Evolutionary conservation across 192 early-diverging fungal genomes (phyloP), one percentile per base, ranked within the genome.

Genomic region (Backusella tuberculispora): DNA sequence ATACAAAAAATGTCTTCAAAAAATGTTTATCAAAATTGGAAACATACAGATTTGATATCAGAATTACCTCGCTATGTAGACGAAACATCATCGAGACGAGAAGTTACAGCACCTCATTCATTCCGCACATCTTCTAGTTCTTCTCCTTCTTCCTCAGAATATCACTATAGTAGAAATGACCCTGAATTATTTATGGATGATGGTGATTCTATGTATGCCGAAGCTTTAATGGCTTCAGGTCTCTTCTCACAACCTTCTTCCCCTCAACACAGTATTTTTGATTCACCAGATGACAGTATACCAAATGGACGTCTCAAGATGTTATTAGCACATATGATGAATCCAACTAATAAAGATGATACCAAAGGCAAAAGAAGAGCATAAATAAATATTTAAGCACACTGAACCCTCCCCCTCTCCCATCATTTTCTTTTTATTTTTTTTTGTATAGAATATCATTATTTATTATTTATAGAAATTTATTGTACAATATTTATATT

Each of bases 231-330:
- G 53, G 13, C 21, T 60, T 60, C 53, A 26, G 53, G 53, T 10
- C 53, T 60, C 13, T 60, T 26, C 26, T 60, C 12, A 26, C 53
- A 56, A 26, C 53, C 21, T 26, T 26, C 3, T 60, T 26, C 53
- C 21, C 0, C 8, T 19, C 53, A 24, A 60, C 53, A 60, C 26
- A 34, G 19, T 60, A 60, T 60, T 24, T 60, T 60, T 60, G 53
- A 60, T 60, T 60, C 53, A 26, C 53, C 53, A 19, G 53, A 60
- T 19, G n/a, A 60, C 4, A 60, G n/a, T 60, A 60, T 60, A 60
- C 53, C 53, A 60, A 60, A 60, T 60, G 24, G 53, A 24, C 53
- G 53, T 60, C 53, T 60, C 24, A 60, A 60, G 21, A 60, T 60
- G 53, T 60, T 60, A 60, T 13, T 60, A 60, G 53, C 53, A 24